Evolutionary conservation across 164 flowering plant genomes (phyloP), one percentile per base, ranked within the genome.

Genomic region (Vitis vinifera): DNA sequence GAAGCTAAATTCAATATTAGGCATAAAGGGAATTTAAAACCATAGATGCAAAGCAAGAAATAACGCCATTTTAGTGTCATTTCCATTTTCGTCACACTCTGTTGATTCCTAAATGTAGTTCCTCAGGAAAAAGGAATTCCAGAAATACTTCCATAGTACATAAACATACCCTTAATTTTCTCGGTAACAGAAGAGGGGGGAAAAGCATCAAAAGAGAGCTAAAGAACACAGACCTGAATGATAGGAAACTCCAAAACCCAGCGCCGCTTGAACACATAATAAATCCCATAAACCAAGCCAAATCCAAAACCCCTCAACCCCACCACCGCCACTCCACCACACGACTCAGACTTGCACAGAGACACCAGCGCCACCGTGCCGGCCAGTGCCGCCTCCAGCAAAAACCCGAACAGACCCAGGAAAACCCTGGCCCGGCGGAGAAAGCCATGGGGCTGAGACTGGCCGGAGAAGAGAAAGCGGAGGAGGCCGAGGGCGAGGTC

Each of bases 181-280:
- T 12, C n/a, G n/a, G 56, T 17, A 53, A 53, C 12, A 66, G 14
- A 49, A 63, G 15, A 17, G 29, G 31, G 44, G 14, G 62, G 29
- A 16, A 9, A 48, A 9, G 55, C 57, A 31, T 1, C 2, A 37
- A 27, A 8, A 11, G 16, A 47, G 57, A 63, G 31, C 9, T 31
- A 15, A 9, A 12, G 27, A 63, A 2, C 29, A 50, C 79, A 73
- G 23, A 92, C 99, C 96, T 93, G 97, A 73, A 95, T 78, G 49
- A 91, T 84, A 14, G 98, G 97, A 75, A 91, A 95, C 64, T 71
- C 67, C 73, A 93, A 75, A 59, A 93, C 83, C 93, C 94, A 93
- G 59, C 97, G 58, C 51, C 68, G 75, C 71, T 65, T 77, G 17
- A 71, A 88, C 30, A 93, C 79, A 68, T 74, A 94, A 62, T 72